A percentile compares a stretch with the other conserved stretches of the same genome.
Conservation (phyloP, 495 filamentous ascomycete species). For the Chaetomium fimeti region DNA sequence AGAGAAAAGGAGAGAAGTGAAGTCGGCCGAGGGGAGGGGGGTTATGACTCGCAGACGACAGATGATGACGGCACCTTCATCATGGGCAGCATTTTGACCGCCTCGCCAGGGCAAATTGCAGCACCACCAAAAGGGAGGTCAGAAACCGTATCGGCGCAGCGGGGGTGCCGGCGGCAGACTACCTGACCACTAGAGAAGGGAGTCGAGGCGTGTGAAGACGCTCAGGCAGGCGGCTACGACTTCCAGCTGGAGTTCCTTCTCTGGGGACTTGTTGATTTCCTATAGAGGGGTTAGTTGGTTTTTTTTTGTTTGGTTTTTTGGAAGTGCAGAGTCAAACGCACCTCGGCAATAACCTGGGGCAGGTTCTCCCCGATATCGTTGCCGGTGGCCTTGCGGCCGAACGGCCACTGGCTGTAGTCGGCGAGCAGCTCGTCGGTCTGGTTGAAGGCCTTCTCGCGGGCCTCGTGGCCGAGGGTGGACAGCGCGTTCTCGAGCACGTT, state of each 20-base stretch:
- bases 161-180: background rate
- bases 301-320: too few relatives aligned
- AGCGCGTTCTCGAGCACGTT: constrained; percentile 98
- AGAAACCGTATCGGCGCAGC: background rate
- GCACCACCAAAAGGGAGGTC: too few relatives aligned
- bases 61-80: too few relatives aligned
- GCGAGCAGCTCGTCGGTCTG: constrained; percentile 94
- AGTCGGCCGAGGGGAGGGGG: too few relatives aligned
- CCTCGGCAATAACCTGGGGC: constrained; percentile 79
- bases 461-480: constrained; percentile 87
- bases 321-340: constrained; percentile 31
- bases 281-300: constrained; percentile 27
- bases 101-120: too few relatives aligned
- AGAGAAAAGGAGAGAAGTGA: too few relatives aligned
- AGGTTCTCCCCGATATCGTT: constrained; percentile 90
- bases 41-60: too few relatives aligned
- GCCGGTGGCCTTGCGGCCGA: constrained; percentile 72
- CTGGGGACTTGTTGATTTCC: constrained; percentile 78
- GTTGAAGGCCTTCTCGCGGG: constrained; percentile 87
- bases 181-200: constrained; percentile 61
- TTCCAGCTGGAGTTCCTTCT: constrained; percentile 94
- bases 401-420: constrained; percentile 96
- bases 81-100: too few relatives aligned
- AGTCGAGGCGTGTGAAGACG: constrained; percentile 95
- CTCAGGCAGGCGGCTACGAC: constrained; percentile 94